Conservation (phyloP, 495 filamentous ascomycete genomes). For the Aspergillus taichungensis region DNA sequence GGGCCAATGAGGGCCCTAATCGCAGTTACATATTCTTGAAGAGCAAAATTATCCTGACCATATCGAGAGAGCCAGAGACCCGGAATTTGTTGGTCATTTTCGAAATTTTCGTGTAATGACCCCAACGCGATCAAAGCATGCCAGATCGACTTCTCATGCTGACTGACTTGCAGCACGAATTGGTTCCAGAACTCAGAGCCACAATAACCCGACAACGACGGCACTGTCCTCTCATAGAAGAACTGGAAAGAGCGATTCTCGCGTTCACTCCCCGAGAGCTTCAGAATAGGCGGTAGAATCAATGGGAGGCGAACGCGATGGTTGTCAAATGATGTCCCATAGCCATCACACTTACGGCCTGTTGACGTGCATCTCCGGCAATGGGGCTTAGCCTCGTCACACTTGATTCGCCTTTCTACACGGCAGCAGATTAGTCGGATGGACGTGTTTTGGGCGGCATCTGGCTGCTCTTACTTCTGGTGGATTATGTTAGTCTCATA, state of each 20-base stretch:
- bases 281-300: background rate
- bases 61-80: background rate
- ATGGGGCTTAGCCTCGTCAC: constrained; percentile 36
- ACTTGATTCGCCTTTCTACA: constrained; percentile 38
- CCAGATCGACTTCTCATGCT: constrained; percentile 50
- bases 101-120: constrained; percentile 53
- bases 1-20: constrained; percentile 24
- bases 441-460: too few species aligned
- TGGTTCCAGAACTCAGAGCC: constrained; percentile 52
- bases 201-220: constrained; percentile 53
- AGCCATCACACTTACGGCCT: constrained; percentile 30
- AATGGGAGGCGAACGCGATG: background rate
- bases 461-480: too few species aligned
- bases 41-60: constrained; percentile 23
- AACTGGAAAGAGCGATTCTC: constrained; percentile 46
- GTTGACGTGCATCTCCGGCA: constrained; percentile 27
- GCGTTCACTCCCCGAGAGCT: background rate
- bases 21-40: constrained; percentile 26
- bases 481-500: background rate
- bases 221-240: constrained; percentile 49
- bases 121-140: constrained; percentile 56
- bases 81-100: constrained; percentile 12
- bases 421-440: too few species aligned
- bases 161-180: constrained; percentile 46
- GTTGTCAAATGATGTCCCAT: background rate